A percentile compares a stretch with the other conserved stretches of the same genome.
These are phyloP conservation scores for Populus deltoides DNA, from an alignment of 345 rosid species.

Conservation along the genomic window DNA sequence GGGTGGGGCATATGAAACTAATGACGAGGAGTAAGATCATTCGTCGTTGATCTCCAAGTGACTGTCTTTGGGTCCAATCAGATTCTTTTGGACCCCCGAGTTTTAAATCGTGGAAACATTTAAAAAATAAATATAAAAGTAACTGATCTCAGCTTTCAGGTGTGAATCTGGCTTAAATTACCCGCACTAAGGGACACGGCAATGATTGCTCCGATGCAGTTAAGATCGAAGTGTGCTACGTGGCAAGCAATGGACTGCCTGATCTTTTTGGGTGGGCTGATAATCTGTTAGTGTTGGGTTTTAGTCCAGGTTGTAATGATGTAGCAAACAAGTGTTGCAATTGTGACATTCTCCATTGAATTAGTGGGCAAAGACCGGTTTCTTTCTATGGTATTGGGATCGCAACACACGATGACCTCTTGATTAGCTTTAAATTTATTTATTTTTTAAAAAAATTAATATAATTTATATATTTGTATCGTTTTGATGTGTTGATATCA, in stretches of 20 bases:
- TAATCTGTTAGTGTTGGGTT: neutral
- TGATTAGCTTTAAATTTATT: too few relatives aligned
- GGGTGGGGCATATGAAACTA: neutral
- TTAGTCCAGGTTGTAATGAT: neutral
- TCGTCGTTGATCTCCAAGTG: slow-evolving; percentile 5
- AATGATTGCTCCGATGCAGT: neutral
- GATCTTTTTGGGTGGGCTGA: neutral
- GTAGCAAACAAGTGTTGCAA: neutral
- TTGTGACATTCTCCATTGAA: too few relatives aligned
- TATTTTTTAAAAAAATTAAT: too few relatives aligned
- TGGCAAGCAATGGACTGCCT: neutral
- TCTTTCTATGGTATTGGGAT: too few relatives aligned
- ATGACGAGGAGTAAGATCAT: neutral
- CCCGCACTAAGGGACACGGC: neutral
- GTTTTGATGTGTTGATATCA: too few relatives aligned
- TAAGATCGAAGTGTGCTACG: neutral
- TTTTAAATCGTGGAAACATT: neutral
- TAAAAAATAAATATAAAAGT: neutral
- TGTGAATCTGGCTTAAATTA: neutral
- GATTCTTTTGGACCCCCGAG: neutral
- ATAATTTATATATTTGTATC: too few relatives aligned
- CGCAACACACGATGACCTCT: too few relatives aligned
- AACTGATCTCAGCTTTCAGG: neutral
- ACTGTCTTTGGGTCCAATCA: neutral
- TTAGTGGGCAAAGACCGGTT: too few relatives aligned